These are phyloP conservation scores for Groenewaldozyma auringiensis DNA, from an alignment of 1,139 yeast species.

Conservation along the genomic window DNA sequence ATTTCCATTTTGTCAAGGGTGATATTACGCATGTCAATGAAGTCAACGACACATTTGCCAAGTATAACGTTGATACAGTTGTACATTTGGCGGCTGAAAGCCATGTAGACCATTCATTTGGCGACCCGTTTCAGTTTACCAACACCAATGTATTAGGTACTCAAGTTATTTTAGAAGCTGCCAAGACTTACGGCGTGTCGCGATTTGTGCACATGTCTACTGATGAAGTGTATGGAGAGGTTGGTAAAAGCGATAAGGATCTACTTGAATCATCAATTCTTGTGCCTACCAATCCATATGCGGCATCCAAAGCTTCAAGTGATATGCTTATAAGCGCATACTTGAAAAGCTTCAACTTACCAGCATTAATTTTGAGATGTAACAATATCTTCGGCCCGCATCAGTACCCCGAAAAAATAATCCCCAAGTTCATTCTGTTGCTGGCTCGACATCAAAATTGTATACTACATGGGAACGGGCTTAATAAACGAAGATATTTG, in stretches of 20 bases:
- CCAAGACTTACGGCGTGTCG: constrained; percentile 26
- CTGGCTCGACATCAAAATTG: constrained; percentile 28
- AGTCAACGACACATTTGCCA: constrained; percentile 21
- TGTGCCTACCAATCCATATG: constrained; percentile 52
- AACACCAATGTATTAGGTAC: constrained; percentile 44
- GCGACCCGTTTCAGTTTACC: constrained; percentile 41
- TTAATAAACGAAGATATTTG: constrained; percentile 40
- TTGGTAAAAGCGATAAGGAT: constrained; percentile 24
- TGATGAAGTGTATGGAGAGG: constrained; percentile 55
- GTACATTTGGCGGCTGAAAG: constrained; percentile 55
- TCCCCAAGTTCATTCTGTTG: constrained; percentile 37
- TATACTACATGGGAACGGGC: constrained; percentile 45
- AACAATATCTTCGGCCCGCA: constrained; percentile 52
- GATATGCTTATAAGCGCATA: constrained; percentile 48
- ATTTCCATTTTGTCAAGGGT: constrained; percentile 30
- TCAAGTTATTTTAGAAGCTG: constrained; percentile 43
- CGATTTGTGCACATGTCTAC: constrained; percentile 48
- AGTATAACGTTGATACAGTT: constrained; percentile 32
- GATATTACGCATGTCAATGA: constrained; percentile 34
- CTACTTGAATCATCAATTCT: constrained; percentile 36
- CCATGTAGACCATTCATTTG: constrained; percentile 49
- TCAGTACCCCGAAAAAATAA: constrained; percentile 52
- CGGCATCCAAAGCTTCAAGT: constrained; percentile 53
- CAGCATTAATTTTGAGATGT: constrained; percentile 41
- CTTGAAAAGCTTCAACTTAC: constrained; percentile 38